phyloP scores from a whole-genome alignment of 129 eudicot genomes.

The Chrysanthemum makinoi region DNA sequence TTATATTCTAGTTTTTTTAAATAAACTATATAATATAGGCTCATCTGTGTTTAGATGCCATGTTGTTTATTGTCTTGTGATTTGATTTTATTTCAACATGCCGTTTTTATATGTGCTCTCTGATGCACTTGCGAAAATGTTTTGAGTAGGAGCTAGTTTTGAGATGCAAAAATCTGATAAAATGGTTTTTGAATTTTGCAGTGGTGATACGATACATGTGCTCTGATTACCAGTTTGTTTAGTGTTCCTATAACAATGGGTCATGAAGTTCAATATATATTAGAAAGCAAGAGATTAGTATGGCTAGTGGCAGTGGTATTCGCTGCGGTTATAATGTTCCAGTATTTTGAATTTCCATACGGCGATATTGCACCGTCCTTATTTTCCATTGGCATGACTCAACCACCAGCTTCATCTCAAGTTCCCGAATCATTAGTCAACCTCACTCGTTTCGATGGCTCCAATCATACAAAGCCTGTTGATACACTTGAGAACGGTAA shows the following conservation, averaged over 20 bases:
- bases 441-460: conserved; percentile 17
- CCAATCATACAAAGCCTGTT: conserved; percentile 20
- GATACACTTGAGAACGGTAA: conserved; percentile 15
- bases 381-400: conserved; percentile 37
- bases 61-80: too few species aligned
- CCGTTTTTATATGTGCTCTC: not conserved
- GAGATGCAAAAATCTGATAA: conserved; percentile 7
- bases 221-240: conserved; percentile 4
- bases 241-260: conserved; percentile 37
- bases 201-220: conserved; percentile 26
- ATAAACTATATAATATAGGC: too few species aligned
- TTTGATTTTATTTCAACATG: not conserved
- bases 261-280: conserved; percentile 30
- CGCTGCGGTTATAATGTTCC: conserved; percentile 47
- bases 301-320: conserved; percentile 68
- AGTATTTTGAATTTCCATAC: conserved; percentile 70
- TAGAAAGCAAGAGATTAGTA: conserved; percentile 51
- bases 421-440: conserved; percentile 18
- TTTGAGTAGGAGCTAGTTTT: not conserved
- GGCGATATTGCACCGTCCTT: conserved; percentile 49
- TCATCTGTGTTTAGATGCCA: too few species aligned
- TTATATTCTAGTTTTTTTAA: too few species aligned
- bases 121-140: not conserved
- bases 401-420: conserved; percentile 24
- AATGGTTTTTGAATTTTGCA: conserved; percentile 25